Evolutionary conservation across 2,329 filamentous ascomycete genomes (phyloP).

Genomic region (Hypoxylon sp.): DNA sequence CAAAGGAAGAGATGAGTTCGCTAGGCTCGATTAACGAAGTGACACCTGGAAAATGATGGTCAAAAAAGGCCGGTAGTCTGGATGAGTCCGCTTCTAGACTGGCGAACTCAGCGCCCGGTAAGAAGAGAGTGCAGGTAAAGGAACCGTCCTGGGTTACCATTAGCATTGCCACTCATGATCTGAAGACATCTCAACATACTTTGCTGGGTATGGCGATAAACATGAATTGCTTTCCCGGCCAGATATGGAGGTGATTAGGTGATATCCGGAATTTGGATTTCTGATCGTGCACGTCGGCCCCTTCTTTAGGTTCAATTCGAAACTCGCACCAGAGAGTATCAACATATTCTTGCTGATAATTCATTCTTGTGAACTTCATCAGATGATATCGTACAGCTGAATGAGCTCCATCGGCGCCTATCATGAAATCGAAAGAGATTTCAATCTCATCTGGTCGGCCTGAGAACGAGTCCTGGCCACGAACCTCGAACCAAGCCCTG

Average conservation of each 20-base stretch:
- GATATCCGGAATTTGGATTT: slow-evolving; percentile 79
- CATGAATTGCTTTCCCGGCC: slow-evolving; percentile 95
- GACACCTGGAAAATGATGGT: slow-evolving; percentile 88
- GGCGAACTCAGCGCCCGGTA: slow-evolving; percentile 78
- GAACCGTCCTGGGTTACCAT: slow-evolving; percentile 77
- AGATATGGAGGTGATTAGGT: slow-evolving; percentile 95
- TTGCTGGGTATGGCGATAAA: slow-evolving; percentile 93
- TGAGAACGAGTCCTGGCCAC: slow-evolving; percentile 55
- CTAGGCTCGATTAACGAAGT: slow-evolving; percentile 76
- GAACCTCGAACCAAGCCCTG: slow-evolving; percentile 88
- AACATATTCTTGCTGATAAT: slow-evolving; percentile 95
- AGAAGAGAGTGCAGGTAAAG: slow-evolving; percentile 95
- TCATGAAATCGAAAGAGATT: slow-evolving; percentile 89
- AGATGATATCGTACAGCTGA: slow-evolving; percentile 91
- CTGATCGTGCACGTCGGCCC: slow-evolving; percentile 50
- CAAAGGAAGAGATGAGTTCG: slow-evolving; percentile 81
- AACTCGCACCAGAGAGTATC: slow-evolving; percentile 99
- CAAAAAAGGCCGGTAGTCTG: slow-evolving; percentile 79
- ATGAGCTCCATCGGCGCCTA: slow-evolving; percentile 95
- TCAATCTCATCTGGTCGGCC: slow-evolving; percentile 79
- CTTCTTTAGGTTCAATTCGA: slow-evolving; percentile 73
- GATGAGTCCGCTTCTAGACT: slow-evolving; percentile 75
- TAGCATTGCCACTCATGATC: slow-evolving; percentile 19
- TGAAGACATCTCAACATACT: slow-evolving; percentile 56
- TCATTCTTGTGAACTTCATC: slow-evolving; percentile 94